phyloP scores from a whole-genome alignment of 805 yeast genomes.

The Helenozyma rhizophorensis region DNA sequence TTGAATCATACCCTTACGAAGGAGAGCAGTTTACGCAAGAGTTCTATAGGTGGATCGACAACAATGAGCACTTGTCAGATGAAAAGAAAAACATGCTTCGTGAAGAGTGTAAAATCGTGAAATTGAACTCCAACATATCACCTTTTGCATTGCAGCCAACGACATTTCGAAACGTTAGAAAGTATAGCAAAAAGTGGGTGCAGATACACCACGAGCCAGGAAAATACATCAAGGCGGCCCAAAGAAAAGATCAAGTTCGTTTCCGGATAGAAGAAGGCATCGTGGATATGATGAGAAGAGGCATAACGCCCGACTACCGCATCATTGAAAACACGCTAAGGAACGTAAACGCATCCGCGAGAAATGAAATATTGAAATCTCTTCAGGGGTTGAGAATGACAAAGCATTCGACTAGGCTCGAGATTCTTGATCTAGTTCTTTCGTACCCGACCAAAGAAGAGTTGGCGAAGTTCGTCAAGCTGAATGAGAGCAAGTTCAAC shows the following conservation, averaged over 20 bases:
- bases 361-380: slow-evolving; percentile 17
- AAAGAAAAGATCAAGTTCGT: slow-evolving; percentile 22
- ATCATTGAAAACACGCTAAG: slow-evolving; percentile 30
- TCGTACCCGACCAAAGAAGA: slow-evolving; percentile 14
- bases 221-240: slow-evolving; percentile 5
- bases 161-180: slow-evolving; percentile 14
- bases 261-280: slow-evolving; percentile 32
- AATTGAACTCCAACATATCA: slow-evolving; percentile 21
- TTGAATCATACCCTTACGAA: slow-evolving; percentile 30
- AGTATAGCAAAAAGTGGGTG: slow-evolving; percentile 25
- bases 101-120: slow-evolving; percentile 14
- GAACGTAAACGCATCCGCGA: slow-evolving; percentile 17
- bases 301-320: slow-evolving; percentile 32
- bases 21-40: slow-evolving; percentile 20
- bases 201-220: slow-evolving; percentile 14
- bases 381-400: slow-evolving; percentile 23
- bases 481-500: slow-evolving; percentile 13
- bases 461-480: slow-evolving; percentile 13
- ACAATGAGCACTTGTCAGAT: slow-evolving; percentile 3
- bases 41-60: slow-evolving; percentile 19
- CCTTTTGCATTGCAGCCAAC: slow-evolving; percentile 22
- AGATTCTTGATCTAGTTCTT: slow-evolving; percentile 11
- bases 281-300: slow-evolving; percentile 26
- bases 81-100: slow-evolving; percentile 11
- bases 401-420: slow-evolving; percentile 15